Evolutionary conservation across 257 asterid species (phyloP).

Genomic region (Fraxinus pennsylvanica): DNA sequence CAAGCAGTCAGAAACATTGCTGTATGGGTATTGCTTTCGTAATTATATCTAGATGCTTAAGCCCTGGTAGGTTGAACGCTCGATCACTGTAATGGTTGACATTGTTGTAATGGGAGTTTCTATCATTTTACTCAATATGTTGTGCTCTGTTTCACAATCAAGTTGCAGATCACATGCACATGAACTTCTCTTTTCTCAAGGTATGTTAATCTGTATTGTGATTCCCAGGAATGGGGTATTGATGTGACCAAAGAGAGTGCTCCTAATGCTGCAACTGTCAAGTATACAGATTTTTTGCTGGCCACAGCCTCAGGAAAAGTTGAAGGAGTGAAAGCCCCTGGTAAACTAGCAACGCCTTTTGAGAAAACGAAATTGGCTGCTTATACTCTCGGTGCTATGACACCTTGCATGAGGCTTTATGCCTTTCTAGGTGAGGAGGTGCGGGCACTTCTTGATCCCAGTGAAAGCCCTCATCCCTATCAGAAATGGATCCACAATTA

Average conservation of each 20-base stretch:
- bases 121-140: constrained; percentile 10
- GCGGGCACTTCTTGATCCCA: constrained; percentile 40
- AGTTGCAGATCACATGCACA: neutral
- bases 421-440: constrained; percentile 83
- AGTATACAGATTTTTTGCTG: constrained; percentile 78
- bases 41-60: neutral
- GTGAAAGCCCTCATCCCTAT: constrained; percentile 61
- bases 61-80: neutral
- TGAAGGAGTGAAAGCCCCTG: constrained; percentile 77
- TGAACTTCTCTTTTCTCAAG: neutral
- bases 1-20: neutral
- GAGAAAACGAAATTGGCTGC: constrained; percentile 96
- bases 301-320: constrained; percentile 88
- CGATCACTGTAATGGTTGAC: neutral
- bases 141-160: neutral
- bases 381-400: constrained; percentile 90
- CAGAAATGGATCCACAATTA: constrained; percentile 75
- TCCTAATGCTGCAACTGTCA: constrained; percentile 62
- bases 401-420: constrained; percentile 93
- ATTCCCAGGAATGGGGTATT: constrained; percentile 74
- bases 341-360: constrained; percentile 84
- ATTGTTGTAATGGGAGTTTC: neutral
- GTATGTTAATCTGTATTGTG: constrained; percentile 15
- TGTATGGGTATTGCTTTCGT: neutral
- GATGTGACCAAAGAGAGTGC: constrained; percentile 50